A percentile compares a stretch with the other conserved stretches of the same genome.
These are phyloP conservation scores for Glebionis coronaria DNA, from an alignment of 129 eudicot species.

Conservation along the genomic window DNA sequence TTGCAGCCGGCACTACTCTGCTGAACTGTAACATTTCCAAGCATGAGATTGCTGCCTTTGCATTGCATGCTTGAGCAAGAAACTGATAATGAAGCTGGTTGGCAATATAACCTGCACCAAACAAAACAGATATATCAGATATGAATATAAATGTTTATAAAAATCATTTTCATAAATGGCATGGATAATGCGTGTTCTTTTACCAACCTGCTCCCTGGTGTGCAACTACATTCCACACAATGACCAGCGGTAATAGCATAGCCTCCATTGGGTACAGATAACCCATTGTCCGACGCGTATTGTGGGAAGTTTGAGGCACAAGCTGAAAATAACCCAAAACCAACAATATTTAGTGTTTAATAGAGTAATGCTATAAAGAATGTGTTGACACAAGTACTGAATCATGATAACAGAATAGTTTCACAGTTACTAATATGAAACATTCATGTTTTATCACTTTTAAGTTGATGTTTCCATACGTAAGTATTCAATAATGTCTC, in stretches of 20 bases:
- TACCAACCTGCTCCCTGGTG: constrained; percentile 64
- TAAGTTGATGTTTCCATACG: no score
- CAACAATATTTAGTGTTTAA: not conserved
- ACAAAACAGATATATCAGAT: not conserved
- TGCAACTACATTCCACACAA: constrained; percentile 97
- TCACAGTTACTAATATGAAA: not conserved
- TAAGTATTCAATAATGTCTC: not conserved
- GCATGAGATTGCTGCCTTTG: constrained; percentile 83
- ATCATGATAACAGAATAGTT: not conserved
- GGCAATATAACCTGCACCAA: constrained; percentile 78
- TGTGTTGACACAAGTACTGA: not conserved
- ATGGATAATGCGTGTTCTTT: not conserved
- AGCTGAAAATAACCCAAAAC: constrained; percentile 47
- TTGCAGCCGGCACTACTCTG: constrained; percentile 93
- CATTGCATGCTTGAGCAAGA: constrained; percentile 99
- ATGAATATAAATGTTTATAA: not conserved
- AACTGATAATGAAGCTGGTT: constrained; percentile 89
- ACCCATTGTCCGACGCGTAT: constrained; percentile 69
- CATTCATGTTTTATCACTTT: no score
- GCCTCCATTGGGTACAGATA: constrained; percentile 90
- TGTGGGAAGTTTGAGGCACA: constrained; percentile 87
- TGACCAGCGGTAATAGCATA: constrained; percentile 92
- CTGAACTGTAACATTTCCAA: constrained; percentile 81
- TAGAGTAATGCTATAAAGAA: not conserved
- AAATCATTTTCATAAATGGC: not conserved